Evolutionary conservation across 495 filamentous ascomycete species (phyloP).

Genomic region (Jackrogersella minutella): DNA sequence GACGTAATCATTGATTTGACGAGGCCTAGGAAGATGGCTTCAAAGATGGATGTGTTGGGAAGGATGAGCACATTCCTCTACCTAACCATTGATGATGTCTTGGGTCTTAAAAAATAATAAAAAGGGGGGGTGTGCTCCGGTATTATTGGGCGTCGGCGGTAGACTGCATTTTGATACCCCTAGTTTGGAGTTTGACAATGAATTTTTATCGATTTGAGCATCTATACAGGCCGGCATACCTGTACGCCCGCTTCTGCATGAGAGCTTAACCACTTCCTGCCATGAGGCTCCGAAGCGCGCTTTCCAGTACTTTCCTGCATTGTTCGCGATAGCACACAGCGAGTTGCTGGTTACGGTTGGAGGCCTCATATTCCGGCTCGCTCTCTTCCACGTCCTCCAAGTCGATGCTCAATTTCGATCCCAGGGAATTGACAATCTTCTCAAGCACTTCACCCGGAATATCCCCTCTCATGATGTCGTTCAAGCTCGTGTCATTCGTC

Average conservation of each 20-base stretch:
- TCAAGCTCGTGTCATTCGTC: slow-evolving; percentile 22
- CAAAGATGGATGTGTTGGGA: background rate
- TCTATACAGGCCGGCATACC: background rate
- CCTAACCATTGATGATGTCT: background rate
- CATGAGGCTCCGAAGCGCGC: slow-evolving; percentile 41
- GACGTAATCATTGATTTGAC: slow-evolving; percentile 7
- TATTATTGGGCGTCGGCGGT: slow-evolving; percentile 33
- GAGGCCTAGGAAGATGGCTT: background rate
- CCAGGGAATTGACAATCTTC: slow-evolving; percentile 36
- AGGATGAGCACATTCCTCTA: slow-evolving; percentile 9
- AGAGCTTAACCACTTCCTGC: slow-evolving; percentile 19
- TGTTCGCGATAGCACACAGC: slow-evolving; percentile 52
- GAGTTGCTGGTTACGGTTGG: slow-evolving; percentile 52
- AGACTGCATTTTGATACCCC: slow-evolving; percentile 43
- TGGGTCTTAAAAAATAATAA: background rate
- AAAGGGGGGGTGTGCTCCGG: slow-evolving; percentile 2
- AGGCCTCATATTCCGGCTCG: slow-evolving; percentile 43
- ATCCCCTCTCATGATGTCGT: slow-evolving; percentile 36
- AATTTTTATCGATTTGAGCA: slow-evolving; percentile 33
- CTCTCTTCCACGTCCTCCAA: slow-evolving; percentile 46
- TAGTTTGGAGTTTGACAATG: slow-evolving; percentile 36
- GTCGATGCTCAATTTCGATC: slow-evolving; percentile 41
- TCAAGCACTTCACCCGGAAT: slow-evolving; percentile 27
- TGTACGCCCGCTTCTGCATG: background rate
- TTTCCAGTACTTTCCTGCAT: slow-evolving; percentile 50